Evolutionary conservation across 2,329 filamentous ascomycete species (phyloP).

Genomic region (Fusarium xylarioides): DNA sequence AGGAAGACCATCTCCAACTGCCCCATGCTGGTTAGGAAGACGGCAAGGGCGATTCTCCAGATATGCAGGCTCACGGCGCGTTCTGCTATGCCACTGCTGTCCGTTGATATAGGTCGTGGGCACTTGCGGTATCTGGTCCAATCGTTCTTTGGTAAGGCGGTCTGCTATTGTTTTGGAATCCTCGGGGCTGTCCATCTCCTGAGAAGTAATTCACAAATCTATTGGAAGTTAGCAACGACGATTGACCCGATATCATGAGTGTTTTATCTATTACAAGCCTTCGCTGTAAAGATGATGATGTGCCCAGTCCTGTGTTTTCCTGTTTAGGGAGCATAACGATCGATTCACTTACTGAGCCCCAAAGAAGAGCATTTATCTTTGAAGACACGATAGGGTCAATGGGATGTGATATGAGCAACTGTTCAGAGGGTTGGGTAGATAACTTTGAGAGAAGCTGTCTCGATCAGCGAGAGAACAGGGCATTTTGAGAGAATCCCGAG

Average conservation of each 20-base stretch:
- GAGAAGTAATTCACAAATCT: neutral
- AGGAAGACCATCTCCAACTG: conserved; percentile 1
- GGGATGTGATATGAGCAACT: neutral
- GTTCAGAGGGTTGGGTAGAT: neutral
- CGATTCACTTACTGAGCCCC: neutral
- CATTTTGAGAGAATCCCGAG: neutral
- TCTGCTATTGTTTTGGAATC: neutral
- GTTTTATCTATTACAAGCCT: neutral
- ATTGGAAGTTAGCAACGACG: neutral
- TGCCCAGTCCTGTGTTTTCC: neutral
- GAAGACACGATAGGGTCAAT: neutral
- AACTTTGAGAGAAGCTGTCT: neutral
- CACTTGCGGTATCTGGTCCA: neutral
- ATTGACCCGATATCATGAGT: neutral
- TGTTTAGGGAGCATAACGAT: neutral
- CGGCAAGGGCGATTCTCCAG: neutral
- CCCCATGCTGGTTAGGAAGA: neutral
- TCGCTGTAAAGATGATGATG: neutral
- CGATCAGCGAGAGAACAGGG: neutral
- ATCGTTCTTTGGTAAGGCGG: neutral
- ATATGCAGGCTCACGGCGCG: neutral
- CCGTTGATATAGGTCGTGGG: neutral
- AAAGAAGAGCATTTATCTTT: neutral
- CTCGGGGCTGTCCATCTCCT: neutral
- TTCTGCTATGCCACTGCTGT: neutral